phyloP scores from a whole-genome alignment of 164 flowering plant species.

The Tetracentron sinense region DNA sequence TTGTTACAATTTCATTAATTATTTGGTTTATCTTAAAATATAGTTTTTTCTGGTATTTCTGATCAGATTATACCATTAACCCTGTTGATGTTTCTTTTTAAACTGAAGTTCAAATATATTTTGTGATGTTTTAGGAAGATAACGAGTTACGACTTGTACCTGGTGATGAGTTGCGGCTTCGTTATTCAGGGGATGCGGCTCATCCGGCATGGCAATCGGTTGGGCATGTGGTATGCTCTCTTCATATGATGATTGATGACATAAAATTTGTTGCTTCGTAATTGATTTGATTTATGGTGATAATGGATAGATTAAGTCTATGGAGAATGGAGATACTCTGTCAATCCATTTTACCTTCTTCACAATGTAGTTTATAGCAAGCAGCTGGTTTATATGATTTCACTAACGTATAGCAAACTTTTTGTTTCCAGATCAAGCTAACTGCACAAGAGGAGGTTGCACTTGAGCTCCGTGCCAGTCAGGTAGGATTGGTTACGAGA shows the following conservation, averaged over 20 bases:
- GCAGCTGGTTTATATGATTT: too few relatives aligned
- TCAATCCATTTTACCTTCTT: not conserved
- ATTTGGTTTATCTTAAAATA: too few relatives aligned
- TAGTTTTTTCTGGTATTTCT: too few relatives aligned
- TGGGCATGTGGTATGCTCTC: conserved; percentile 88
- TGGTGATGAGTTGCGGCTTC: conserved; percentile 91
- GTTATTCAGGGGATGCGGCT: conserved; percentile 93
- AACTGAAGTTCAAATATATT: not conserved
- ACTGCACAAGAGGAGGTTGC: conserved; percentile 99
- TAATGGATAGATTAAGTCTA: not conserved
- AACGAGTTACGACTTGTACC: conserved; percentile 98
- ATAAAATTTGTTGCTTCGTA: too few relatives aligned
- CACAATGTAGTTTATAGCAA: too few relatives aligned
- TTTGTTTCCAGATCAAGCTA: conserved; percentile 68
- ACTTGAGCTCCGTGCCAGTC: conserved; percentile 96
- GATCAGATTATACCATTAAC: too few relatives aligned
- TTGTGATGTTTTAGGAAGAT: conserved; percentile 64
- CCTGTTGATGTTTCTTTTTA: not conserved
- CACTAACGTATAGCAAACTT: too few relatives aligned
- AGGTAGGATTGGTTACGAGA: conserved; percentile 42
- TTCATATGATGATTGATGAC: not conserved
- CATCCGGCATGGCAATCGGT: conserved; percentile 99
- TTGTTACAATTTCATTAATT: too few relatives aligned
- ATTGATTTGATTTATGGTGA: not conserved
- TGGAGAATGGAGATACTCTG: not conserved